A percentile compares a stretch with the other conserved stretches of the same genome.
Evolutionary conservation across 2,329 filamentous ascomycete species (phyloP).

Genomic region (Chaetomium sp.): DNA sequence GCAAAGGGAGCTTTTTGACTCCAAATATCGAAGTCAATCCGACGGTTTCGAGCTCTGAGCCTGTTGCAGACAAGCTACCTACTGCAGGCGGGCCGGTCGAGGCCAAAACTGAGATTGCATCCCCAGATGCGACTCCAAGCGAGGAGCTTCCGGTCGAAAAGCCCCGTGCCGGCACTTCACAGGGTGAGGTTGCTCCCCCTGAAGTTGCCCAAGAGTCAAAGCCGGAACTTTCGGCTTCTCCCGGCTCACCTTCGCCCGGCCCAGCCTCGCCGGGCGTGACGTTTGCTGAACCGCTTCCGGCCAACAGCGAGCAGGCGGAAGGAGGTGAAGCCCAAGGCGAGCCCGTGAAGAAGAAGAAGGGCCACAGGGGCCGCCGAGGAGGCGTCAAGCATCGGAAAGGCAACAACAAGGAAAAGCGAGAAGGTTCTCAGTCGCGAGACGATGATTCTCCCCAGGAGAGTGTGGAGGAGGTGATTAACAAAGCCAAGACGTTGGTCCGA

Average conservation of each 20-base stretch:
- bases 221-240: neutral
- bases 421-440: conserved; percentile 44
- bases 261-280: conserved; percentile 11
- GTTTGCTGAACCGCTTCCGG: conserved; percentile 17
- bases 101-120: neutral
- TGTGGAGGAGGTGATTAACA: conserved; percentile 56
- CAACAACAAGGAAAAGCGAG: conserved; percentile 42
- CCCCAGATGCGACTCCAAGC: neutral
- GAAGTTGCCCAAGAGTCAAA: neutral
- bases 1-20: conserved; percentile 1
- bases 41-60: neutral
- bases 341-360: conserved; percentile 58
- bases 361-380: conserved; percentile 64
- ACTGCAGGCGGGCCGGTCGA: neutral
- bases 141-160: too few relatives aligned
- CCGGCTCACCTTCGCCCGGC: neutral
- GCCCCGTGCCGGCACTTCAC: too few relatives aligned
- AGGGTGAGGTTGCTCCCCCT: neutral
- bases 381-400: conserved; percentile 59
- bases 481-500: conserved; percentile 52
- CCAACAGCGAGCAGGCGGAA: conserved; percentile 19
- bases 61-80: neutral
- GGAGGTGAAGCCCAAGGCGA: conserved; percentile 29
- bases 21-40: conserved; percentile 10
- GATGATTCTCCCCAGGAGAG: conserved; percentile 40